A percentile compares a stretch with the other conserved stretches of the same genome.
Conservation (phyloP, 75 land plant genomes). For the Sequoiadendron giganteum region DNA sequence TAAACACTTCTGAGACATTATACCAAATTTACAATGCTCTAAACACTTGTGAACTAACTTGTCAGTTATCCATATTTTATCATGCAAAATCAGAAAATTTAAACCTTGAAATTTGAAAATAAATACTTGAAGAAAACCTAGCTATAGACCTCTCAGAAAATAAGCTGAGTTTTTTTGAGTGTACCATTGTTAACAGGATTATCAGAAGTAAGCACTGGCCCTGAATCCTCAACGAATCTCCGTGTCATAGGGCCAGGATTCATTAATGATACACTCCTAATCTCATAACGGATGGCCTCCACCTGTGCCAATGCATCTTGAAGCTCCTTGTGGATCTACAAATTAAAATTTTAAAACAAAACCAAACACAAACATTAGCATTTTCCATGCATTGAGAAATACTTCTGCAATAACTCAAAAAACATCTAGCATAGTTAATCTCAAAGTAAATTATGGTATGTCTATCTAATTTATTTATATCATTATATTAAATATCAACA, state of each 20-base stretch:
- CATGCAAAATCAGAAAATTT: not conserved
- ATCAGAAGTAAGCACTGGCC: conserved; percentile 1
- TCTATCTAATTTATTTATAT: not conserved
- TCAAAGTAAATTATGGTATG: not conserved
- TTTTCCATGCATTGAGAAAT: conserved; percentile 2
- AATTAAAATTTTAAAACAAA: not conserved
- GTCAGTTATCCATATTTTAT: not conserved
- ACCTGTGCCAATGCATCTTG: conserved; percentile 88
- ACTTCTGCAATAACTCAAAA: not conserved
- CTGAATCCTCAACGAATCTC: conserved; percentile 30
- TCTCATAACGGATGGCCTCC: conserved; percentile 91
- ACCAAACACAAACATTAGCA: not conserved
- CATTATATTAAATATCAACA: not conserved
- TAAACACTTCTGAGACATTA: not conserved
- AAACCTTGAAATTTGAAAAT: not conserved
- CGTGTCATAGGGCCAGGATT: conserved; percentile 73
- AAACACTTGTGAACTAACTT: not conserved
- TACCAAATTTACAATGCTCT: not conserved
- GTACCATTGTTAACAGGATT: not conserved
- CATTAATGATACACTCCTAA: conserved; percentile 71
- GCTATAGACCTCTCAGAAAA: not conserved
- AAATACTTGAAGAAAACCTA: not conserved
- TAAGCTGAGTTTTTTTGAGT: not conserved
- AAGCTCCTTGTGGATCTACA: conserved; percentile 88
- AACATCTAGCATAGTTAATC: not conserved